phyloP scores from a whole-genome alignment of 225 moss, liverwort and hornwort genomes.

The Sphagnum contortum region DNA sequence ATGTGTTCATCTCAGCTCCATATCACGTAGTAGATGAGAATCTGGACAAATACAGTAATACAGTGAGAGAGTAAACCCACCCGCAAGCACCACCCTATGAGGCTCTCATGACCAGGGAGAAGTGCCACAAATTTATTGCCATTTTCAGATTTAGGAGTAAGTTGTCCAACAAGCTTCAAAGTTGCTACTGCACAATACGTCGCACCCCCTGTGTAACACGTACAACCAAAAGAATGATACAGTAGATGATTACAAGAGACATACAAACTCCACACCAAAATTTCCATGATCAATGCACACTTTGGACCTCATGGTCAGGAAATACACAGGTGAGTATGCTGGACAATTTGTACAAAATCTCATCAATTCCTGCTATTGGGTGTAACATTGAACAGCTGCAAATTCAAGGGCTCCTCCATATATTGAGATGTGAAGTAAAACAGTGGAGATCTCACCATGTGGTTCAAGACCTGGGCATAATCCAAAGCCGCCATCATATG shows the following conservation, averaged over 20 bases:
- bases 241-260: background rate
- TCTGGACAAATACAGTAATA: too few relatives aligned
- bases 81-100: slow-evolving; percentile 74
- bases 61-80: slow-evolving; percentile 10
- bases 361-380: too few relatives aligned
- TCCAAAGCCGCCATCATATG: slow-evolving; percentile 80
- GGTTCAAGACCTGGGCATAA: slow-evolving; percentile 75
- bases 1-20: too few relatives aligned
- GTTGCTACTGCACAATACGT: slow-evolving; percentile 88
- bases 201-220: slow-evolving; percentile 52
- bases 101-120: slow-evolving; percentile 24
- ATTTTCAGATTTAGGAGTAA: slow-evolving; percentile 24
- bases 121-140: slow-evolving; percentile 26
- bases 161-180: slow-evolving; percentile 68
- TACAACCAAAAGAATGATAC: background rate
- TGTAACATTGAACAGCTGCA: too few relatives aligned
- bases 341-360: too few relatives aligned
- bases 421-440: too few relatives aligned
- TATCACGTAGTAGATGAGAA: too few relatives aligned
- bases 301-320: too few relatives aligned
- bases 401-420: too few relatives aligned
- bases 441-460: slow-evolving; percentile 52
- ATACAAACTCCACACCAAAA: background rate
- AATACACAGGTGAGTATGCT: too few relatives aligned
- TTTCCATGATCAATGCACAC: background rate